Evolutionary conservation across 2,329 filamentous ascomycete species (phyloP).

Genomic region (Fusarium anthophilum): DNA sequence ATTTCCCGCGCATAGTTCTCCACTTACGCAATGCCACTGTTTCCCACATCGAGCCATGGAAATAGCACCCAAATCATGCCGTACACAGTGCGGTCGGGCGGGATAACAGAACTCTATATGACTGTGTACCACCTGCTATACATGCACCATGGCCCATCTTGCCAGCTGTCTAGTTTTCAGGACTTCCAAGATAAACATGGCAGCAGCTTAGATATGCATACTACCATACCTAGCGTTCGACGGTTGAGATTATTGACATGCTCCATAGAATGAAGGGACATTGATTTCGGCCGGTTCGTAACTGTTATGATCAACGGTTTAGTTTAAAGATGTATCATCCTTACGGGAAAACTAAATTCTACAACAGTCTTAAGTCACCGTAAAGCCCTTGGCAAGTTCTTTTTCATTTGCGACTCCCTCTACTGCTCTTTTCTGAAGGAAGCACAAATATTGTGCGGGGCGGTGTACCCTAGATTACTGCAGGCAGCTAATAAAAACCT

Average conservation of each 20-base stretch:
- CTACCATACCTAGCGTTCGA: neutral
- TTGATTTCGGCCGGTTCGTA: fast-evolving
- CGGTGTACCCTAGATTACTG: no score
- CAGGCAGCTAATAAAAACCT: no score
- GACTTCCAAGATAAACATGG: neutral
- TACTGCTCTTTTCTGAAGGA: no score
- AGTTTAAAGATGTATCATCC: fast-evolving
- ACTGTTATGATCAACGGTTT: fast-evolving
- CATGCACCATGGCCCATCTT: neutral
- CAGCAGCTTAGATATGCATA: neutral
- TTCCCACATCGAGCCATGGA: fast-evolving
- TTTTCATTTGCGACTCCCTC: no score
- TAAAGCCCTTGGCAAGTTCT: neutral
- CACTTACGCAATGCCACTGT: no score
- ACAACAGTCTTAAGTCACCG: fast-evolving
- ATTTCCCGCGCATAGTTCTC: neutral
- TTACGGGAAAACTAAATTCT: fast-evolving
- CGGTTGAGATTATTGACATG: no score
- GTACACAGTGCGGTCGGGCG: fast-evolving
- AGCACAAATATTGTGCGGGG: no score
- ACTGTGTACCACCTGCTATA: neutral
- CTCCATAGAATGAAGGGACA: neutral
- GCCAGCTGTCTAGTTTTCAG: neutral
- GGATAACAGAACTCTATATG: fast-evolving
- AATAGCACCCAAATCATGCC: neutral